Conservation (phyloP, 129 eudicot genomes). For the Centrapalus pauciflorus region DNA sequence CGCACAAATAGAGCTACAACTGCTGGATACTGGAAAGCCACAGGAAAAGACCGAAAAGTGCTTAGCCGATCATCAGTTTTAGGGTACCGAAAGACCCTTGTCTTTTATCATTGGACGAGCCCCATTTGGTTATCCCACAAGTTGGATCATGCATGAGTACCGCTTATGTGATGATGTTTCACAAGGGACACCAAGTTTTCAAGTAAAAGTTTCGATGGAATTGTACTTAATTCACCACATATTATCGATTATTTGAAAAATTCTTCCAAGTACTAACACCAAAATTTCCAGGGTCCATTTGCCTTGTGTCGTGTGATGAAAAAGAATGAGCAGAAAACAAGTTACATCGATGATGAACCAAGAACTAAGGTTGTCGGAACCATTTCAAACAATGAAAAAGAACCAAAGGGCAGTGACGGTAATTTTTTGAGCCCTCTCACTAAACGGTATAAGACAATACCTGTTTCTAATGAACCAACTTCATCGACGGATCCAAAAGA, state of each 20-base stretch:
- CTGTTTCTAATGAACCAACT: constrained; percentile 37
- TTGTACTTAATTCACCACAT: too few species aligned
- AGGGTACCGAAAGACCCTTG: constrained; percentile 78
- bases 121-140: constrained; percentile 71
- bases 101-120: constrained; percentile 83
- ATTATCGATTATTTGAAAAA: not conserved
- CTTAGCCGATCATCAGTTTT: constrained; percentile 46
- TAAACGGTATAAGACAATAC: constrained; percentile 34
- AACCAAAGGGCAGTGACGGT: constrained; percentile 31
- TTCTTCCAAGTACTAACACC: not conserved
- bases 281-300: constrained; percentile 49
- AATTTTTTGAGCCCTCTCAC: constrained; percentile 50
- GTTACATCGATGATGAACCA: constrained; percentile 38
- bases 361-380: constrained; percentile 35
- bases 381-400: constrained; percentile 33
- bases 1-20: constrained; percentile 81
- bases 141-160: constrained; percentile 96
- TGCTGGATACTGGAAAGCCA: constrained; percentile 88
- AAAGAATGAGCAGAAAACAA: constrained; percentile 45
- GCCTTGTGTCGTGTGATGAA: constrained; percentile 77
- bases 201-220: too few species aligned
- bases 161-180: constrained; percentile 61
- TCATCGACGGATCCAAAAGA: constrained; percentile 23
- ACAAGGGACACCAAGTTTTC: constrained; percentile 41
- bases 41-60: constrained; percentile 80